Evolutionary conservation across 2,329 filamentous ascomycete species (phyloP).

Genomic region (Huntiella savannae): DNA sequence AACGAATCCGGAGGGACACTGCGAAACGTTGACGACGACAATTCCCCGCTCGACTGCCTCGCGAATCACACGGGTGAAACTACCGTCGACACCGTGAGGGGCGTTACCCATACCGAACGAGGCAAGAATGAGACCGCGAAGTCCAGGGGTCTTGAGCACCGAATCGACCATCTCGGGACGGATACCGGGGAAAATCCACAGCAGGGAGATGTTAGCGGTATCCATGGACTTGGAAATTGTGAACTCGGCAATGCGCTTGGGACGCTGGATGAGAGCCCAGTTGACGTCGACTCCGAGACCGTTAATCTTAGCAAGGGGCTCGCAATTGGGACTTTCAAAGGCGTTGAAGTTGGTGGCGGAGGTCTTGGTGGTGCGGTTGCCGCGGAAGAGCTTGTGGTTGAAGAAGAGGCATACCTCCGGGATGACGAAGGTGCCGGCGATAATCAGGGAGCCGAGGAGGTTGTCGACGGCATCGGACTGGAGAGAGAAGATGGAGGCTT

Average conservation of each 20-base stretch:
- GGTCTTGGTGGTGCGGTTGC: conserved; percentile 75
- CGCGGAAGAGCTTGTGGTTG: conserved; percentile 75
- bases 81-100: conserved; percentile 61
- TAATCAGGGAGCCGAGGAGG: conserved; percentile 68
- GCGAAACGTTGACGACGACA: conserved; percentile 77
- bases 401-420: conserved; percentile 90
- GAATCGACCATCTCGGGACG: conserved; percentile 84
- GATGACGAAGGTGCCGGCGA: conserved; percentile 81
- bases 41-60: conserved; percentile 63
- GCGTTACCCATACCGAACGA: conserved; percentile 90
- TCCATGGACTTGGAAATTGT: conserved; percentile 55
- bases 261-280: conserved; percentile 59
- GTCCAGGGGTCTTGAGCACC: conserved; percentile 54
- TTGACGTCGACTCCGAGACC: conserved; percentile 64
- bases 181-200: conserved; percentile 83
- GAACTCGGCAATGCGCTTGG: conserved; percentile 56
- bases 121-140: conserved; percentile 70
- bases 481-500: conserved; percentile 74
- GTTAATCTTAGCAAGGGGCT: conserved; percentile 63
- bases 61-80: conserved; percentile 57
- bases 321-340: conserved; percentile 73
- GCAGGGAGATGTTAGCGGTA: conserved; percentile 73
- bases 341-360: conserved; percentile 73
- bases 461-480: conserved; percentile 89
- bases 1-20: conserved; percentile 64